These are phyloP conservation scores for Fagopyrum esculentum DNA, from an alignment of 148 eudicot species.

Conservation along the genomic window DNA sequence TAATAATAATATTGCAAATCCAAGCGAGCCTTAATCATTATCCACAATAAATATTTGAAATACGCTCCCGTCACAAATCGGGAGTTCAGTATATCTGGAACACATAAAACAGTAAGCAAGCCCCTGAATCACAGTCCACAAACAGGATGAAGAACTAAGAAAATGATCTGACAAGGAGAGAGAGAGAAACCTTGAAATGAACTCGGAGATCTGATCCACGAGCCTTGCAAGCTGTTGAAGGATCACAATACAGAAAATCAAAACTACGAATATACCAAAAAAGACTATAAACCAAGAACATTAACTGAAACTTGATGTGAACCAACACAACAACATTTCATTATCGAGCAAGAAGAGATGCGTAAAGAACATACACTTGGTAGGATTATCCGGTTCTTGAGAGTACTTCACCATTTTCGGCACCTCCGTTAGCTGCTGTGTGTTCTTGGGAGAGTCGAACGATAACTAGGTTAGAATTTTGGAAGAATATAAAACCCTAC, in stretches of 20 bases:
- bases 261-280: background rate
- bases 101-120: background rate
- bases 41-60: no score
- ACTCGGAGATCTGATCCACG: slow-evolving; percentile 69
- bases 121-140: background rate
- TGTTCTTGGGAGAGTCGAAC: no score
- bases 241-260: background rate
- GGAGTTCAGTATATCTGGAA: background rate
- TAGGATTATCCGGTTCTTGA: slow-evolving; percentile 63
- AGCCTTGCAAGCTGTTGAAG: slow-evolving; percentile 60
- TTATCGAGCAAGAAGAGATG: no score
- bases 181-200: slow-evolving; percentile 57
- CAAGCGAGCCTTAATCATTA: background rate
- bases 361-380: slow-evolving; percentile 46
- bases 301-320: background rate
- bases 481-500: background rate
- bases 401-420: slow-evolving; percentile 58
- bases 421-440: background rate
- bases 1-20: background rate
- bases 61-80: background rate
- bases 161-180: background rate
- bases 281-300: background rate
- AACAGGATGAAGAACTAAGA: background rate
- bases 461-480: background rate
- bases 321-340: background rate